Conservation (phyloP, 2,329 filamentous ascomycete genomes). For the Amesomyces nigricolor region DNA sequence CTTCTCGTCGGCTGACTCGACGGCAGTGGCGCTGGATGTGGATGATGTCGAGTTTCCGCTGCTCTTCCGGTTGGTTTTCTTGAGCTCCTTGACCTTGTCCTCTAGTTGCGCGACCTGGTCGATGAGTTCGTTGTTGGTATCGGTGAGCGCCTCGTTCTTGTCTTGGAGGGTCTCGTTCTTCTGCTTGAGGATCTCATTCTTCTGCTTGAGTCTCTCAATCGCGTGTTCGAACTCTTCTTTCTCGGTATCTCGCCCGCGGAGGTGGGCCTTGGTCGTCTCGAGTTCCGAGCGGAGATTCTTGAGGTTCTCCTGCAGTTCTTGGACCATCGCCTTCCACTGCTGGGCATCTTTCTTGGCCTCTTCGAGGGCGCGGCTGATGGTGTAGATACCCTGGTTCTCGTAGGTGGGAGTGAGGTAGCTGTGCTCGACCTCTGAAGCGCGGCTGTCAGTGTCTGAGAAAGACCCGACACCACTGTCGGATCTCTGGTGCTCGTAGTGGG, state of each 20-base stretch:
- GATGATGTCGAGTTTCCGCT: conserved; percentile 15
- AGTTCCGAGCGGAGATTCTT: conserved; percentile 24
- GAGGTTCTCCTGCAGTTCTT: conserved; percentile 24
- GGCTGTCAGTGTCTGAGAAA: conserved; percentile 31
- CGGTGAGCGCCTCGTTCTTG: conserved; percentile 20
- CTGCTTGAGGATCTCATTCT: conserved; percentile 24
- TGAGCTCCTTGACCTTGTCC: conserved; percentile 24
- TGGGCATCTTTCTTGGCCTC: conserved; percentile 21
- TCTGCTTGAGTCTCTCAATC: conserved; percentile 23
- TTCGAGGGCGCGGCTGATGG: conserved; percentile 29
- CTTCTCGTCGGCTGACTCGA: conserved; percentile 24
- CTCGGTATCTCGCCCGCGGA: conserved; percentile 23
- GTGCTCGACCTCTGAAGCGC: conserved; percentile 27
- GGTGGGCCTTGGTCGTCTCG: conserved; percentile 22
- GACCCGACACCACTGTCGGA: conserved; percentile 31
- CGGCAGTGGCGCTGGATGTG: conserved; percentile 21
- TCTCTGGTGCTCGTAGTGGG: conserved; percentile 28
- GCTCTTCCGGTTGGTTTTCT: conserved; percentile 27
- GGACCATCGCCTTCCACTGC: conserved; percentile 25
- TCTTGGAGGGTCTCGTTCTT: conserved; percentile 28
- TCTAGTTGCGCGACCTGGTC: conserved; percentile 22
- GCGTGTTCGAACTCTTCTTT: conserved; percentile 27
- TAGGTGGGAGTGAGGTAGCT: conserved; percentile 24
- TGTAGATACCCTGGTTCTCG: conserved; percentile 26
- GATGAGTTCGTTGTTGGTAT: conserved; percentile 24